These are phyloP conservation scores for Fragilaria crotonensis DNA, from an alignment of 108 stramenopile species.

Conservation along the genomic window DNA sequence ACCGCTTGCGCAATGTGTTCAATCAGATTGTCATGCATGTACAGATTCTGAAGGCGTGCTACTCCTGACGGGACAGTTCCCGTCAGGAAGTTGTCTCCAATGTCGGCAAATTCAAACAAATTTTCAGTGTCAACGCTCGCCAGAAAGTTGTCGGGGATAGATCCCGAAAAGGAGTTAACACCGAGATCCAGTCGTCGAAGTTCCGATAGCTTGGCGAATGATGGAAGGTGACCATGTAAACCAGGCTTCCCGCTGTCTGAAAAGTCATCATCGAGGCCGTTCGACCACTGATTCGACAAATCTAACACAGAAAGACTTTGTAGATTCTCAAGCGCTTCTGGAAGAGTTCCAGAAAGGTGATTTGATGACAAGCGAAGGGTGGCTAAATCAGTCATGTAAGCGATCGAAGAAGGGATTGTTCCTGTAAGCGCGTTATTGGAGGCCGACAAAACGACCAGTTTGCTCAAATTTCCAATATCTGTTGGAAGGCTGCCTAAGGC, in stretches of 20 bases:
- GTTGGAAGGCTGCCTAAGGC: neutral
- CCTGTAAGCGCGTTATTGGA: neutral
- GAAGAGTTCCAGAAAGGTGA: slow-evolving; percentile 19
- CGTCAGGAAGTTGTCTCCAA: slow-evolving; percentile 27
- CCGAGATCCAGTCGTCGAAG: slow-evolving; percentile 31
- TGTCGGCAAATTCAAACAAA: slow-evolving; percentile 20
- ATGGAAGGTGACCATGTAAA: slow-evolving; percentile 3
- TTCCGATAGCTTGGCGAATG: slow-evolving; percentile 8
- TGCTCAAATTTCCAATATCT: slow-evolving; percentile 3
- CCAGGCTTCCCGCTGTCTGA: neutral
- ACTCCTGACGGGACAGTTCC: slow-evolving; percentile 34
- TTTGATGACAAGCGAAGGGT: slow-evolving; percentile 18
- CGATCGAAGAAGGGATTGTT: slow-evolving; percentile 16
- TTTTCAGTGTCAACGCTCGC: slow-evolving; percentile 18
- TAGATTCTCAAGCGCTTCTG: slow-evolving; percentile 14
- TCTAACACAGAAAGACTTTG: slow-evolving; percentile 19
- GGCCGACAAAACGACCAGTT: slow-evolving; percentile 1
- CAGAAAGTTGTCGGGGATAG: slow-evolving; percentile 31
- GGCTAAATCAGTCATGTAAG: slow-evolving; percentile 12
- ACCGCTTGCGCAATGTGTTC: slow-evolving; percentile 34
- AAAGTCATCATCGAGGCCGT: slow-evolving; percentile 11
- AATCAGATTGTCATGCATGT: slow-evolving; percentile 55
- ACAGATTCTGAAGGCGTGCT: slow-evolving; percentile 22
- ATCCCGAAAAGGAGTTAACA: slow-evolving; percentile 31
- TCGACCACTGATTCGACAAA: slow-evolving; percentile 17